A percentile compares a stretch with the other conserved stretches of the same genome.
phyloP scores from a whole-genome alignment of 1,284 basidiomycete genomes.

The Pyrrhoderma noxium region DNA sequence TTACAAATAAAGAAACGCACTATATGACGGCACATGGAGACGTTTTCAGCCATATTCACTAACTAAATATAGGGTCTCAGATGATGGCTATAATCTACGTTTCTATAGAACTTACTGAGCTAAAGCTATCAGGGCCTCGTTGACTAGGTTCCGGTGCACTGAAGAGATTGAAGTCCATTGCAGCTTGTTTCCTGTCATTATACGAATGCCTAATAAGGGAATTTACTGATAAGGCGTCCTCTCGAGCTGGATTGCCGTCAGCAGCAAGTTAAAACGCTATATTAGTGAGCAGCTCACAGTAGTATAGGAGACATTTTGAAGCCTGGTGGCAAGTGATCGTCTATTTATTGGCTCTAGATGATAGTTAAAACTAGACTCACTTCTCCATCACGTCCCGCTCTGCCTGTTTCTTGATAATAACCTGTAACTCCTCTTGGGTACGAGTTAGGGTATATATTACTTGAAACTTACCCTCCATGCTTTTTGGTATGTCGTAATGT shows the following conservation, averaged over 20 bases:
- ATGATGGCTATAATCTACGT: not conserved
- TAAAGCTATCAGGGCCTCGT: constrained; percentile 57
- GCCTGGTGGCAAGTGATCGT: constrained; percentile 38
- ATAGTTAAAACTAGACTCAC: constrained; percentile 35
- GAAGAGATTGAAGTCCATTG: constrained; percentile 18
- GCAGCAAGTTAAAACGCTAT: not conserved
- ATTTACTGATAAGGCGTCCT: constrained; percentile 57
- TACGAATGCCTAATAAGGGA: constrained; percentile 45
- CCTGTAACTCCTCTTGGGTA: constrained; percentile 35
- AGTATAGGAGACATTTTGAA: constrained; percentile 75
- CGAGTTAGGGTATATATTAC: constrained; percentile 2
- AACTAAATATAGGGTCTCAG: constrained; percentile 37
- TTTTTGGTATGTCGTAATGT: constrained; percentile 76
- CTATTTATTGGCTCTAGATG: not conserved
- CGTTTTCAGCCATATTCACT: constrained; percentile 60
- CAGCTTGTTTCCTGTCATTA: constrained; percentile 31
- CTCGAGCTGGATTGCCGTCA: constrained; percentile 48
- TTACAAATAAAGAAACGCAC: constrained; percentile 33
- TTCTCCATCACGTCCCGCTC: constrained; percentile 78
- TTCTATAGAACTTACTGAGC: constrained; percentile 47
- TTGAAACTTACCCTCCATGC: constrained; percentile 60
- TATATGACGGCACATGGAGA: constrained; percentile 64
- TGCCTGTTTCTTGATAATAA: constrained; percentile 86
- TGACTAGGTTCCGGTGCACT: constrained; percentile 52
- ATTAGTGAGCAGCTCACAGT: constrained; percentile 43